Percentiles rank a stretch among this genome's conserved stretches.
Evolutionary conservation across 768 basidiomycete species (phyloP).

Genomic region (Daedaleopsis nitida): DNA sequence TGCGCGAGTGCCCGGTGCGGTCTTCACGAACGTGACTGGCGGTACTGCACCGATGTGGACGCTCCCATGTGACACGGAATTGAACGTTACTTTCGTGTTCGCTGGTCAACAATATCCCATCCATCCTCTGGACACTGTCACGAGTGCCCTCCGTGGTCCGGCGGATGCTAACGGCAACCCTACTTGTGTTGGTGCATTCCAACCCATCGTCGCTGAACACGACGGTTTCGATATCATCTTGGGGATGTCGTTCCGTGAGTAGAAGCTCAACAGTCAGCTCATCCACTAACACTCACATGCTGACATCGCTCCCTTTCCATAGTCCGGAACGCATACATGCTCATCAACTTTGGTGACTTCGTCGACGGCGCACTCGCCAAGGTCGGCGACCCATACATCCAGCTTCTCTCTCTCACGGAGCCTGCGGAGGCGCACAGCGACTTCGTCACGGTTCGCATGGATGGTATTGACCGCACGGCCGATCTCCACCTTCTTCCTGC

Average conservation of each 20-base stretch:
- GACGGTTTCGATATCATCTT: constrained; percentile 35
- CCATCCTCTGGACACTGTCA: constrained; percentile 36
- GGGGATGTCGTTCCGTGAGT: constrained; percentile 41
- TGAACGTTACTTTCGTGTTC: constrained; percentile 35
- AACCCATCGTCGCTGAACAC: constrained; percentile 30
- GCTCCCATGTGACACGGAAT: constrained; percentile 34
- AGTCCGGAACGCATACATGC: constrained; percentile 42
- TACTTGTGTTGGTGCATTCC: constrained; percentile 38
- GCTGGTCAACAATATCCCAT: constrained; percentile 33
- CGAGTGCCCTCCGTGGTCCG: constrained; percentile 18
- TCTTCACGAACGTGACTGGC: constrained; percentile 21
- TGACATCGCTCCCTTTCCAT: background rate
- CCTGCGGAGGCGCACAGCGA: constrained; percentile 32
- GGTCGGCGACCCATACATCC: constrained; percentile 35
- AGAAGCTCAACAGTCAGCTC: background rate
- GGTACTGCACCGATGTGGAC: constrained; percentile 30
- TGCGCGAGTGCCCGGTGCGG: constrained; percentile 34
- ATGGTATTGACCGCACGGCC: constrained; percentile 33
- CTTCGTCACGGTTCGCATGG: constrained; percentile 34
- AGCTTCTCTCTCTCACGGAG: constrained; percentile 33
- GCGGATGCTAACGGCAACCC: constrained; percentile 31
- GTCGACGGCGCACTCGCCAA: constrained; percentile 33
- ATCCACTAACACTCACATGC: background rate
- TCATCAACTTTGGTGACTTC: constrained; percentile 39
- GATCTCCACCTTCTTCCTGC: constrained; percentile 29